Evolutionary conservation across 495 filamentous ascomycete genomes (phyloP).

Genomic region (Lasiosphaeria miniovina): DNA sequence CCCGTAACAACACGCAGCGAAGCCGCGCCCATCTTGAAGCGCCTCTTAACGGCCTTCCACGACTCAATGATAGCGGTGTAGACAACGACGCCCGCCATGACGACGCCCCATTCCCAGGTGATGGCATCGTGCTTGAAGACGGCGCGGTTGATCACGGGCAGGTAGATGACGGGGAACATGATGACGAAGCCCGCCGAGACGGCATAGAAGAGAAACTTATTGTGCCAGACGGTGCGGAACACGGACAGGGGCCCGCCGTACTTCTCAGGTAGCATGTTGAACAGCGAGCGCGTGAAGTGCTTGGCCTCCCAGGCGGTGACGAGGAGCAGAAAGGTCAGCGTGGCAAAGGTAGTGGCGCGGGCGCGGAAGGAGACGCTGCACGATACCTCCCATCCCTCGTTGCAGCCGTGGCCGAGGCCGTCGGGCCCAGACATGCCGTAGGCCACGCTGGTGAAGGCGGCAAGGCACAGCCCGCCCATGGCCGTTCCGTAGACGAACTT

Average conservation of each 20-base stretch:
- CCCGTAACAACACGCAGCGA: neutral
- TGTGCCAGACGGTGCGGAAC: slow-evolving; percentile 63
- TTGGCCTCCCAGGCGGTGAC: slow-evolving; percentile 75
- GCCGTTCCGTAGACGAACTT: slow-evolving; percentile 70
- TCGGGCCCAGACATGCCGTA: slow-evolving; percentile 64
- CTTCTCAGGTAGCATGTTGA: slow-evolving; percentile 68
- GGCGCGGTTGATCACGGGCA: slow-evolving; percentile 61
- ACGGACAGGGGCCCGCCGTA: slow-evolving; percentile 46
- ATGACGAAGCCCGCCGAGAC: slow-evolving; percentile 66
- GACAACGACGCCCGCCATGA: slow-evolving; percentile 53
- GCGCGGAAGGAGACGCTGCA: slow-evolving; percentile 71
- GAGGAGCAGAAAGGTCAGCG: slow-evolving; percentile 67
- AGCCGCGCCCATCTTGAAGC: slow-evolving; percentile 17
- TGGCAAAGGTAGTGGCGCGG: slow-evolving; percentile 70
- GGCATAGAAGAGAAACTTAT: slow-evolving; percentile 70
- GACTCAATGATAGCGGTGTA: slow-evolving; percentile 60
- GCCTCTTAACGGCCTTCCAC: slow-evolving; percentile 65
- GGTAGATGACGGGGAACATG: slow-evolving; percentile 69
- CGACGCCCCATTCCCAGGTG: slow-evolving; percentile 69
- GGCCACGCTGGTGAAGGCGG: slow-evolving; percentile 63
- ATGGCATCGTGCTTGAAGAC: slow-evolving; percentile 75
- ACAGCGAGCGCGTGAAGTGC: slow-evolving; percentile 63
- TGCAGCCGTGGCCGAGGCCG: slow-evolving; percentile 35
- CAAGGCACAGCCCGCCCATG: slow-evolving; percentile 64
- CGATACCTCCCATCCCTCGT: slow-evolving; percentile 41